These are phyloP conservation scores for Termitomyces titanicus DNA, from an alignment of 768 basidiomycete species.

Conservation along the genomic window DNA sequence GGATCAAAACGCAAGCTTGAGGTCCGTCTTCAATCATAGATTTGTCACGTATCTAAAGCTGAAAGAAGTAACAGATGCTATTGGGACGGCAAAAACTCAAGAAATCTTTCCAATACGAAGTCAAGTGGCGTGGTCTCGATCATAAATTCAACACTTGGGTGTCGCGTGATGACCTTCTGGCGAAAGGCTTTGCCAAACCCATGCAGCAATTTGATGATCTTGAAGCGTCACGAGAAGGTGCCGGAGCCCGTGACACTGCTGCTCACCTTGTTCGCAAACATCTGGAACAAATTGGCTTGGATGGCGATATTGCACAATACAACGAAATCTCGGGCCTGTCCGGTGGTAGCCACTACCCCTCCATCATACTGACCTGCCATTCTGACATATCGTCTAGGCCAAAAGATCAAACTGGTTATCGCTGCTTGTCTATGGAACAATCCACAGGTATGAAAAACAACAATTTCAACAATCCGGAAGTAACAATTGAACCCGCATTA, in stretches of 20 bases:
- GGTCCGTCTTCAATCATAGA: slow-evolving; percentile 37
- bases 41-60: slow-evolving; percentile 4
- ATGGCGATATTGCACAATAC: slow-evolving; percentile 97
- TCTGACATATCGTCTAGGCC: slow-evolving; percentile 43
- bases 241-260: slow-evolving; percentile 85
- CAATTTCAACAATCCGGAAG: background rate
- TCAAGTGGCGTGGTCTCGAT: slow-evolving; percentile 82
- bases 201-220: slow-evolving; percentile 96
- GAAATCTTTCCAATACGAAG: slow-evolving; percentile 91
- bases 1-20: slow-evolving; percentile 90
- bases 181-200: slow-evolving; percentile 85
- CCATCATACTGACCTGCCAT: background rate
- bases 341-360: slow-evolving; percentile 57
- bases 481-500: slow-evolving; percentile 13
- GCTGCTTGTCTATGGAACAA: slow-evolving; percentile 97
- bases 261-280: slow-evolving; percentile 83
- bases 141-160: slow-evolving; percentile 92
- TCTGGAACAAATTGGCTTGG: slow-evolving; percentile 91
- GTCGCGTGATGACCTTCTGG: slow-evolving; percentile 78
- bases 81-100: slow-evolving; percentile 98
- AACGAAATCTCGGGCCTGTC: slow-evolving; percentile 94
- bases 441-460: slow-evolving; percentile 63
- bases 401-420: slow-evolving; percentile 96
- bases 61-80: slow-evolving; percentile 49
- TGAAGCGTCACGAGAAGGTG: slow-evolving; percentile 93